phyloP scores from a whole-genome alignment of 176 grass and related monocot species.

The Olyra latifolia region DNA sequence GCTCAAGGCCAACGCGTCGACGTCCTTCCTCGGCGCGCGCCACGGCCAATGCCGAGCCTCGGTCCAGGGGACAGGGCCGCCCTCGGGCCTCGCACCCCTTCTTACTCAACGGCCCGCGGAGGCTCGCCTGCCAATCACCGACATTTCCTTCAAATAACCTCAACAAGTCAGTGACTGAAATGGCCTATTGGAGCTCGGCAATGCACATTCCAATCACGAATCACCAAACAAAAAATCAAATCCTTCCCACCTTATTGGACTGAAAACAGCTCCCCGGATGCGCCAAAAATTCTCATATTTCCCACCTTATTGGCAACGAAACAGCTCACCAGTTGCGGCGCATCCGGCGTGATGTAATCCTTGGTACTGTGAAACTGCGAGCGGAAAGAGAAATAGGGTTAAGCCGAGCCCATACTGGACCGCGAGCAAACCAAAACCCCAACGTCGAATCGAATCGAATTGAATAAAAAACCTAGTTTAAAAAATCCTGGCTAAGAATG shows the following conservation, averaged over 20 bases:
- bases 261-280: too few relatives aligned
- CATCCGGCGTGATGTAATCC: slow-evolving; percentile 90
- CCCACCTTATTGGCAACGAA: slow-evolving; percentile 68
- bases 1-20: too few relatives aligned
- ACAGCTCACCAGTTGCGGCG: slow-evolving; percentile 44
- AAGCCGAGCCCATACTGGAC: background rate
- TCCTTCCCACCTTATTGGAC: too few relatives aligned
- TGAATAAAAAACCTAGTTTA: slow-evolving; percentile 62
- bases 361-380: slow-evolving; percentile 55
- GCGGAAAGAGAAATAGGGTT: background rate
- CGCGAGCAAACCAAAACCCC: background rate
- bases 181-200: background rate
- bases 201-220: background rate
- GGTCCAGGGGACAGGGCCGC: too few relatives aligned
- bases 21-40: too few relatives aligned
- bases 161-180: background rate
- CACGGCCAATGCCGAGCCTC: too few relatives aligned
- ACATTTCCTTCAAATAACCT: slow-evolving; percentile 59
- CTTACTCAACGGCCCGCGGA: too few relatives aligned
- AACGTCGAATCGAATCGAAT: background rate
- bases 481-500: slow-evolving; percentile 97
- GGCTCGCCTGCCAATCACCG: too few relatives aligned
- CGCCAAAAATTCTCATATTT: too few relatives aligned
- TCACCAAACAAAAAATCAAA: background rate
- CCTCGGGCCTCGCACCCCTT: too few relatives aligned